Evolutionary conservation across 164 flowering plant species (phyloP).

Genomic region (Cinnamomum chago): DNA sequence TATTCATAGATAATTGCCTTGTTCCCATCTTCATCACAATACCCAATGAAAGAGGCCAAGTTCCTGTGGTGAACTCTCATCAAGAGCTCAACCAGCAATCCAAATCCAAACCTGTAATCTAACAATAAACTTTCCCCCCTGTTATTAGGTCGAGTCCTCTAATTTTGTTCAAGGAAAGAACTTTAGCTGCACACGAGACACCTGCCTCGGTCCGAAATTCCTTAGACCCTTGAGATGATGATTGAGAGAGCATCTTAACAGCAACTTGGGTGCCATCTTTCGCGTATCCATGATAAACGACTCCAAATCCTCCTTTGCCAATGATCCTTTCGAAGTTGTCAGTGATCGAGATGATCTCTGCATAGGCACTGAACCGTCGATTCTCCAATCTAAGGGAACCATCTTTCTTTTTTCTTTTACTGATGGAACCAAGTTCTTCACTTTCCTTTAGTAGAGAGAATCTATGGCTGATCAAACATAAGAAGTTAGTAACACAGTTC

Average conservation of each 20-base stretch:
- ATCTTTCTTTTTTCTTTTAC: not conserved
- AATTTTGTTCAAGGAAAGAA: not conserved
- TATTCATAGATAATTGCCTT: slow-evolving; percentile 42
- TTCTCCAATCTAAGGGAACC: slow-evolving; percentile 7
- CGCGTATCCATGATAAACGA: slow-evolving; percentile 37
- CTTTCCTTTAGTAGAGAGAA: no score
- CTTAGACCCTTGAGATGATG: slow-evolving; percentile 33
- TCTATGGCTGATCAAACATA: no score
- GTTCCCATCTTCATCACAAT: slow-evolving; percentile 31
- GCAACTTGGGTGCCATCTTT: slow-evolving; percentile 34
- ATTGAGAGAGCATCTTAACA: slow-evolving; percentile 42
- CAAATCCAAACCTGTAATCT: not conserved
- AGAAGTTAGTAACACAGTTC: no score
- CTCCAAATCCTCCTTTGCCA: slow-evolving; percentile 49
- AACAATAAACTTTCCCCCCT: no score
- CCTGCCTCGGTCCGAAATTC: slow-evolving; percentile 43
- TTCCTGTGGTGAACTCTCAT: slow-evolving; percentile 43
- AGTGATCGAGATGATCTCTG: slow-evolving; percentile 33
- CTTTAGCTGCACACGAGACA: no score
- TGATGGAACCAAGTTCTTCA: no score
- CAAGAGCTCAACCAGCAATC: slow-evolving; percentile 36
- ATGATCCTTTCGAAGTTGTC: slow-evolving; percentile 29
- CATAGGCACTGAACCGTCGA: slow-evolving; percentile 24
- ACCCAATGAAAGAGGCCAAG: slow-evolving; percentile 43
- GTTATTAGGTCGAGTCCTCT: not conserved